These are phyloP conservation scores for Alopecurus myosuroides DNA, from an alignment of 176 grass and related monocot genomes.

Conservation along the genomic window DNA sequence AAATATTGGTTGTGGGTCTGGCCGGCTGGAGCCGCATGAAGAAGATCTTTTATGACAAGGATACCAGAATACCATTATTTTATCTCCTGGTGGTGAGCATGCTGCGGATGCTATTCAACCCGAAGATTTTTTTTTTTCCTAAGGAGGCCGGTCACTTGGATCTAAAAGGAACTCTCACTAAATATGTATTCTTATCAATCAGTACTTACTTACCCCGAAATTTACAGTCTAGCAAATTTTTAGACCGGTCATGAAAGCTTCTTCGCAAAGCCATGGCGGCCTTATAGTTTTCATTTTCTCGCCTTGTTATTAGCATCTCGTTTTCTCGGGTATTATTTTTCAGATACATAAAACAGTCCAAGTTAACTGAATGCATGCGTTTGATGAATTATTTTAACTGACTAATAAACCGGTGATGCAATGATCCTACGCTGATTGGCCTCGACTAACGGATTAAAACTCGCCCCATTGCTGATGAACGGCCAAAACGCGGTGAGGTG, in stretches of 20 bases:
- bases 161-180: not conserved
- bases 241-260: not conserved
- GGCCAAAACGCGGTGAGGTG: too few species aligned
- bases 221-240: not conserved
- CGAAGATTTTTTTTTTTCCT: not conserved
- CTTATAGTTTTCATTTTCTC: not conserved
- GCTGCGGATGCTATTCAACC: not conserved
- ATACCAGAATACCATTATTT: not conserved
- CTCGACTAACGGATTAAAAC: too few species aligned
- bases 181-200: not conserved
- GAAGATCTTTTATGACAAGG: not conserved
- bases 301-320: not conserved
- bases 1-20: constrained; percentile 10
- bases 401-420: too few species aligned
- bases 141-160: not conserved
- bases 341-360: not conserved
- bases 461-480: too few species aligned
- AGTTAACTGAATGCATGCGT: not conserved
- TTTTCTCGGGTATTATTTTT: not conserved
- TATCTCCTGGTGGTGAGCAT: not conserved
- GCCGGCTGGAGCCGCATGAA: not conserved
- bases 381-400: not conserved
- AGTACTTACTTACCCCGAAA: not conserved
- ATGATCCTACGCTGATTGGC: too few species aligned
- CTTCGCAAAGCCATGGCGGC: not conserved